These are phyloP conservation scores for Tetratostichococcus sp. DNA, from an alignment of 139 green algal species.

Conservation along the genomic window DNA sequence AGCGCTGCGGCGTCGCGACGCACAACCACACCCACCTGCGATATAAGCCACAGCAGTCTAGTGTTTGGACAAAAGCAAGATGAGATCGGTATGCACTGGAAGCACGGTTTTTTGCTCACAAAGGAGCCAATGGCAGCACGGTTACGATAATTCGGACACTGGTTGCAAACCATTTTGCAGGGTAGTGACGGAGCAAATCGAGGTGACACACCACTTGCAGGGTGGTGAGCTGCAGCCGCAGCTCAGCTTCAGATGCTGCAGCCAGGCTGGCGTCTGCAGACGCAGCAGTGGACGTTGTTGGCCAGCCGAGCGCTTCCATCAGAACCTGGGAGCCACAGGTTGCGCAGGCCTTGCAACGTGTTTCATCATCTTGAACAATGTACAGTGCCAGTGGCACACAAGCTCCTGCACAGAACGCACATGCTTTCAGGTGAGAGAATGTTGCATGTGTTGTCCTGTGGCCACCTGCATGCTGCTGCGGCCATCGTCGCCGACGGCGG, in stretches of 20 bases:
- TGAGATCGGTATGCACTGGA: too few relatives aligned
- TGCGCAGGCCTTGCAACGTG: not conserved
- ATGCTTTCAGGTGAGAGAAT: too few relatives aligned
- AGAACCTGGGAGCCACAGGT: not conserved
- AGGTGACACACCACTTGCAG: constrained; percentile 21
- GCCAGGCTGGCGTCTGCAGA: not conserved
- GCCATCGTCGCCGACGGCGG: not conserved
- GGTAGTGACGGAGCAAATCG: not conserved
- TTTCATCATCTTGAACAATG: too few relatives aligned
- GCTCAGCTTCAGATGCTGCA: constrained; percentile 17
- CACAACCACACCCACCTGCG: constrained; percentile 11
- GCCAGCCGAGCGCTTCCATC: constrained; percentile 15
- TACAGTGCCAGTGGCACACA: too few relatives aligned
- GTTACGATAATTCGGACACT: too few relatives aligned
- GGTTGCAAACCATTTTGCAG: too few relatives aligned
- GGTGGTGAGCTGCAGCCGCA: constrained; percentile 26
- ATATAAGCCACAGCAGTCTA: too few relatives aligned
- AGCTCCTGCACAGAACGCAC: not conserved
- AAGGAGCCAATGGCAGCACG: too few relatives aligned
- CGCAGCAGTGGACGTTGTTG: not conserved
- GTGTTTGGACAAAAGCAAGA: too few relatives aligned
- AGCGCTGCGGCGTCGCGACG: not conserved
- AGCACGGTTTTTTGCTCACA: too few relatives aligned
- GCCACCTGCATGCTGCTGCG: not conserved
- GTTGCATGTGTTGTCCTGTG: too few relatives aligned